Evolutionary conservation across 2,329 filamentous ascomycete genomes (phyloP), one percentile per base, ranked within the genome.

Genomic region (Stemphylium lycopersici): DNA sequence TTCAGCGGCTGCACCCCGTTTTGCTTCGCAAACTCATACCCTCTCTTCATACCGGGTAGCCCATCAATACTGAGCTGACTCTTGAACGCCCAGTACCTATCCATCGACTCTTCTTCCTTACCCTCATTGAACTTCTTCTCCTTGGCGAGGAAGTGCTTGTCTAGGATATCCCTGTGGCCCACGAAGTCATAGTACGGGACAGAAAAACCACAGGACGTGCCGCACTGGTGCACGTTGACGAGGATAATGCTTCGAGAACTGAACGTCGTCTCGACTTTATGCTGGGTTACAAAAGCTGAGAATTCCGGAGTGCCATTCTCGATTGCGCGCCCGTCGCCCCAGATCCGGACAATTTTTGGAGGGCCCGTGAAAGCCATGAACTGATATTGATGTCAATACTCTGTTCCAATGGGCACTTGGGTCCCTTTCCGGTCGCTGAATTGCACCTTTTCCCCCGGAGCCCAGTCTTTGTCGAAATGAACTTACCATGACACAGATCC

Each of bases 151-250:
- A 78, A 79, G 39, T 70, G 64, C 18, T 79, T 73, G 45, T 80
- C 76, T 13, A 80, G 57, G 2, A 71, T 77, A 5, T 67, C 66
- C 5, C 78, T 58, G 48, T 71, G 77, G 16, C 65, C 72, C 29
- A 73, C 74, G 56, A 79, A 80, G 24, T 79, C 77, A 51, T 77
- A 80, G 52, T 70, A 76, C 0, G 78, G 78, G 10, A 80, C 77
- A 3, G 63, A 69, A 45, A 77, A 80, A 0, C 78, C 78, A 54
- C 78, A 80, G 3, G 69, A 74, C 0, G 70, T 73, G 2, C 71
- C 77, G 10, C 78, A 77, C 55, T 80, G 78, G 48, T 80, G 76
- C 0, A 80, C 67, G 50, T 79, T 71, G 5, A 79, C 67, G 1
- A 76, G 45, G 39, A 80, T 76, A 24, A 80, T 76, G 29, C 69